Percentiles rank a stretch among this genome's conserved stretches.
Evolutionary conservation across 306 rosid genomes (phyloP).

Genomic region (Gastrolobium bilobum): DNA sequence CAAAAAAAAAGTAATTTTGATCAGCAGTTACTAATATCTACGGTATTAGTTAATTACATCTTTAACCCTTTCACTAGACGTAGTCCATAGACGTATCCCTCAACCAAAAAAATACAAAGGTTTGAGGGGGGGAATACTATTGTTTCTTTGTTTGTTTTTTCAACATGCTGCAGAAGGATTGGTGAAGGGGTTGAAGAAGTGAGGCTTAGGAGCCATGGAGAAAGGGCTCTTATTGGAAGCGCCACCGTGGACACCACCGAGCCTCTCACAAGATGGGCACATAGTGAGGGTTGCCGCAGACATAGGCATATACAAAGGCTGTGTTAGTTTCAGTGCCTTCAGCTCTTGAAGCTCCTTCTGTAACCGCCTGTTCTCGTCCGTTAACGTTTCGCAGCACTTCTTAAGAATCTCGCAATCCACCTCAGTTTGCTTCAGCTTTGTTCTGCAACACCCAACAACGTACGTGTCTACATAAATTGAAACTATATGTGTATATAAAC

Average conservation of each 20-base stretch:
- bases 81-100: constrained; percentile 56
- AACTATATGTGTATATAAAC: background rate
- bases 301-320: constrained; percentile 92
- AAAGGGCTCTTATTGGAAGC: constrained; percentile 67
- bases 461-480: too few species aligned
- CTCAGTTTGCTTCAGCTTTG: constrained; percentile 96
- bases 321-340: constrained; percentile 74
- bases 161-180: constrained; percentile 96
- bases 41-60: constrained; percentile 70
- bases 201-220: constrained; percentile 78
- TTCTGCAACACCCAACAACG: constrained; percentile 59
- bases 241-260: constrained; percentile 52
- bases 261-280: constrained; percentile 95
- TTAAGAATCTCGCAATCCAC: constrained; percentile 90
- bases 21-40: constrained; percentile 63
- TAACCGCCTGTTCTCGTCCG: constrained; percentile 86
- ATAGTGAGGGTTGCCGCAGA: constrained; percentile 89
- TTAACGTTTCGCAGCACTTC: constrained; percentile 91
- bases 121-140: constrained; percentile 42
- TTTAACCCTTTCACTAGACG: constrained; percentile 47
- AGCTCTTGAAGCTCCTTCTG: constrained; percentile 91
- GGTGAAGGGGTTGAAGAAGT: constrained; percentile 84
- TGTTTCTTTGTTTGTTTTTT: background rate
- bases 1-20: constrained; percentile 44
- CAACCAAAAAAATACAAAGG: constrained; percentile 78